Evolutionary conservation across 331 rosid species (phyloP), one percentile per base, ranked within the genome.

Genomic region (Arachis monticola): DNA sequence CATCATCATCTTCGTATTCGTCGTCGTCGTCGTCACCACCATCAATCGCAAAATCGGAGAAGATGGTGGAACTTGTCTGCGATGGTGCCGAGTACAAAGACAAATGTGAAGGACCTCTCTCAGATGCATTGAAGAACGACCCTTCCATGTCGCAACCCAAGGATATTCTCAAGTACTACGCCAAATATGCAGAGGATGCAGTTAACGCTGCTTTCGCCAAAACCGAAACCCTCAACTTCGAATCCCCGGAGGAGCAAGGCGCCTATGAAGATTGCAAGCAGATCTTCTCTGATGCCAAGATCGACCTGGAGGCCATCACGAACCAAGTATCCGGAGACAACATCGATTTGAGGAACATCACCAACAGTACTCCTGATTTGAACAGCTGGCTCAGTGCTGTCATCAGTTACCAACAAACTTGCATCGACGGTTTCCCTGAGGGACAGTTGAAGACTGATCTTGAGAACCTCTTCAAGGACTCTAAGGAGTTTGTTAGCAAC

Each of bases 351-450:
- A 80, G 77, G 11, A 76, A 52, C 4, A 40, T 90, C 7, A 2
- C 86, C 8, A 0, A 66, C 0, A 77, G 31, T 30, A 38, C 83
- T 0, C 83, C 90, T 10, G 88, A 86, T 38, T 56, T 95, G 8
- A 87, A 87, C 81, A 88, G 86, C 55, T 95, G 97, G 97, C 68
- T 95, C 0, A 95, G 99, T 70, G 98, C 97, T 1, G 96, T 90
- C 11, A 92, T 90, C 60, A 79, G 96, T 11, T 95, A 88, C 80
- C 92, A 82, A 22, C 88, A 89, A 7, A 83, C 91, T 0, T 95
- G 99, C 58, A 17, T 92, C 0, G 99, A 95, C 57, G 99, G 97
- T 17, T 90, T 92, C 44, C 87, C 90, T 0, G 87, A 82, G 1
- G 96, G 90, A 2, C 79, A 95, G 27, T 1, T 51, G 62, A 92